A percentile compares a stretch with the other conserved stretches of the same genome.
Evolutionary conservation across 768 basidiomycete species (phyloP).

Genomic region (Hebeloma cylindrosporum): DNA sequence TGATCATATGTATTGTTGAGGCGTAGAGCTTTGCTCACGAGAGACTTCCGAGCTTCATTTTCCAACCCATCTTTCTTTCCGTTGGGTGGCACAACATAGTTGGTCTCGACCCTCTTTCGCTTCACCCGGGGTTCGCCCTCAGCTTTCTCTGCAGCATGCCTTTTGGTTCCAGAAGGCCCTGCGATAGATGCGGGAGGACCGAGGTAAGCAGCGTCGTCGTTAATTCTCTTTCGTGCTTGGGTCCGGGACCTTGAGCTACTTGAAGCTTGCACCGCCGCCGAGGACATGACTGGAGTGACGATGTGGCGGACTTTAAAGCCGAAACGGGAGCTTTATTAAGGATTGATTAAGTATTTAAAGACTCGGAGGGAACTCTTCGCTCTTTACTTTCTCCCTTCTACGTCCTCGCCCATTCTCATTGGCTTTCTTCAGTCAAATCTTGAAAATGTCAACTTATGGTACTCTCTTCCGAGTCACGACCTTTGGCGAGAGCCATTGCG

Average conservation of each 20-base stretch:
- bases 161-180: conserved; percentile 50
- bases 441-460: conserved; percentile 85
- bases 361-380: background rate
- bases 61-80: conserved; percentile 36
- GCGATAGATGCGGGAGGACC: conserved; percentile 48
- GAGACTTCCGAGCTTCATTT: conserved; percentile 39
- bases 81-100: conserved; percentile 24
- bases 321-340: no score
- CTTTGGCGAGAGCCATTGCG: conserved; percentile 97
- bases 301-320: conserved; percentile 5
- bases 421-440: background rate
- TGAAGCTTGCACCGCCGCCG: conserved; percentile 29
- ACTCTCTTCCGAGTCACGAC: conserved; percentile 92
- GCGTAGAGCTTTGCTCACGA: conserved; percentile 42
- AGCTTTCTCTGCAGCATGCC: conserved; percentile 63
- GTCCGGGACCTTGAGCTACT: conserved; percentile 59
- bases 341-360: conserved; percentile 7
- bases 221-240: conserved; percentile 61
- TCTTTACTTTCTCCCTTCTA: background rate
- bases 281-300: conserved; percentile 33
- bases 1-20: background rate
- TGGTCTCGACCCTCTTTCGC: conserved; percentile 64
- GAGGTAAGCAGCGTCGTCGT: conserved; percentile 72
- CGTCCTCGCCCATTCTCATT: background rate
- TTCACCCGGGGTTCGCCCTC: conserved; percentile 78